Evolutionary conservation across 805 yeast species (phyloP).

Genomic region (Naumovozyma castellii): DNA sequence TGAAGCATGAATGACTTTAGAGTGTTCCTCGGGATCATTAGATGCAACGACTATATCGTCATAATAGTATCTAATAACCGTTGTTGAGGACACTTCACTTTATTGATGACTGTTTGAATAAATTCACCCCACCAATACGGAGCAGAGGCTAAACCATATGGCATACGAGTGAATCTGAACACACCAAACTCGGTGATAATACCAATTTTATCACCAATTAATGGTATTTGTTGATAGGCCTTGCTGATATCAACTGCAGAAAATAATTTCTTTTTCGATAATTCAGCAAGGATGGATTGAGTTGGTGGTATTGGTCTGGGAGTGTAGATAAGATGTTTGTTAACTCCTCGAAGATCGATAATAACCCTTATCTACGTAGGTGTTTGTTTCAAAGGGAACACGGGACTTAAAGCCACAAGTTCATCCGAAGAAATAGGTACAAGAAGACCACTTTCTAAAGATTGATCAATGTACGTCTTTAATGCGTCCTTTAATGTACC

Average conservation of each 20-base stretch:
- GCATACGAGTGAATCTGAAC: constrained; percentile 1
- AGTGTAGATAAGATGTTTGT: constrained; percentile 2
- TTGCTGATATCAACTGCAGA: constrained; percentile 6
- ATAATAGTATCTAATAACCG: constrained; percentile 2
- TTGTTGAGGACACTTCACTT: neutral
- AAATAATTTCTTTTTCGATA: constrained; percentile 4
- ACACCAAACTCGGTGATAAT: constrained; percentile 5
- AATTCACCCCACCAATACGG: constrained; percentile 5
- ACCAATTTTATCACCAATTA: constrained; percentile 4
- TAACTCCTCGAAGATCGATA: constrained; percentile 4
- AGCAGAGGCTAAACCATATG: constrained; percentile 2
- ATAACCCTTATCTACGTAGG: constrained; percentile 1
- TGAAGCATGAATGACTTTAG: no score
- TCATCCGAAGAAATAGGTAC: constrained; percentile 1
- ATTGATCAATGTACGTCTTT: constrained; percentile 1
- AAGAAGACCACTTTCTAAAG: constrained; percentile 1
- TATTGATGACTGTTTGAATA: neutral
- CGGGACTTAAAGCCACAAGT: constrained; percentile 3
- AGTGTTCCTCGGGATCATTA: no score
- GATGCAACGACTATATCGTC: constrained; percentile 6
- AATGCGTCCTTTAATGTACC: constrained; percentile 1
- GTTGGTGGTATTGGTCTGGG: constrained; percentile 5
- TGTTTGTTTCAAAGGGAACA: constrained; percentile 1
- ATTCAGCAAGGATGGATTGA: constrained; percentile 4
- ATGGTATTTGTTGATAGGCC: constrained; percentile 6